Evolutionary conservation across 2,329 filamentous ascomycete genomes (phyloP).

Genomic region (Penicillium sp.): DNA sequence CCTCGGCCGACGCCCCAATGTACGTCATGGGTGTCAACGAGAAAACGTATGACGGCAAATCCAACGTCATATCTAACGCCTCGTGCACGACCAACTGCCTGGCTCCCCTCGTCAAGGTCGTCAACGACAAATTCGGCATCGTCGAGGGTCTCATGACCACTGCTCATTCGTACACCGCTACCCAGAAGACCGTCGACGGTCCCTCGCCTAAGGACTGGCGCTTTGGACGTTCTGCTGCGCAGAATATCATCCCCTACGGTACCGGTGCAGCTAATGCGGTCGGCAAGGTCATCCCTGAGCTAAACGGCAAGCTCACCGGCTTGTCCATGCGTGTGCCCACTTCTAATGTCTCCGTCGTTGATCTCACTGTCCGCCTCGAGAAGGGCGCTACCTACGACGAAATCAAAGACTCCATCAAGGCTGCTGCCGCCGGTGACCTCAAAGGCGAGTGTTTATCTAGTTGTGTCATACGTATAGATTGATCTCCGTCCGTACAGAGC

Average conservation of each 20-base stretch:
- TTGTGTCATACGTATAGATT: too few relatives aligned
- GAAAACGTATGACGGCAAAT: conserved; percentile 86
- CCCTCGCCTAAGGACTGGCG: conserved; percentile 99
- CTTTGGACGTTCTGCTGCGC: conserved; percentile 95
- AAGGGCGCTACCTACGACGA: conserved; percentile 73
- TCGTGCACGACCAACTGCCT: conserved; percentile 99
- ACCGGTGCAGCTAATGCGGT: conserved; percentile 99
- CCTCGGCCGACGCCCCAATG: conserved; percentile 83
- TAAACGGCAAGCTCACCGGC: conserved; percentile 99
- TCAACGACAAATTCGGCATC: conserved; percentile 97
- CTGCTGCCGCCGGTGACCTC: conserved; percentile 74
- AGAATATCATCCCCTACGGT: conserved; percentile 99
- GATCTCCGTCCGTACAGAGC: too few relatives aligned
- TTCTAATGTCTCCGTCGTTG: conserved; percentile 97
- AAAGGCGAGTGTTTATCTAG: too few relatives aligned
- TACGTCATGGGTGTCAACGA: conserved; percentile 99
- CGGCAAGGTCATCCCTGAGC: conserved; percentile 96
- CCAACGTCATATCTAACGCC: conserved; percentile 95
- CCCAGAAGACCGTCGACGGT: conserved; percentile 98
- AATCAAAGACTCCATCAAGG: conserved; percentile 92
- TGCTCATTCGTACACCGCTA: conserved; percentile 99
- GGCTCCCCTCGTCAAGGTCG: conserved; percentile 97
- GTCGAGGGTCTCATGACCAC: conserved; percentile 99
- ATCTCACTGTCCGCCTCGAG: conserved; percentile 90
- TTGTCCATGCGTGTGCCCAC: conserved; percentile 99